Evolutionary conservation across 2,329 filamentous ascomycete species (phyloP), one percentile per base, ranked within the genome.

Genomic region (Aureobasidium sp.): DNA sequence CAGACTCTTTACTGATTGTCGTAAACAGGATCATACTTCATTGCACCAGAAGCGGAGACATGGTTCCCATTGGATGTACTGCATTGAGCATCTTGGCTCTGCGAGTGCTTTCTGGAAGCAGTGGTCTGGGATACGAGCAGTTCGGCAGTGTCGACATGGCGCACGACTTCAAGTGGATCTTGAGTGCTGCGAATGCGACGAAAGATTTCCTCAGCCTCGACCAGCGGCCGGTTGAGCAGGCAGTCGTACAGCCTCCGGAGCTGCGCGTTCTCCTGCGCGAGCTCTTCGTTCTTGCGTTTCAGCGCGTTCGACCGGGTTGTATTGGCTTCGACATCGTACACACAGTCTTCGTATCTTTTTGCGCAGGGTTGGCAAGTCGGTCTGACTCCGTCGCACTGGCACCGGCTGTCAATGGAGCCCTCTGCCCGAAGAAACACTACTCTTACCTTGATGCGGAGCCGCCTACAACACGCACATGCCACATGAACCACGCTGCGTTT

Each of bases 281-380:
- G 45, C n/a, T 63, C 60, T 27, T 62, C 64, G 19, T 60, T 62
- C 23, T 64, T 65, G 15, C 65, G 63, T 57, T 66, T 66, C 21
- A 60, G 51, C 5, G 63, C 62, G 23, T 62, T 58, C 5, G 58
- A 60, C 5, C 61, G 61, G 13, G 64, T 65, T 17, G 65, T 64
- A 23, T 63, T 63, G 10, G 61, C 61, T 13, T 63, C 60, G 31
- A 58, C 55, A 33, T 65, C 64, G 40, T 63, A 66, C 11, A 62
- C 62, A 27, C 65, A 66, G 7, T 27, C 29, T 4, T 58, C 42
- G 25, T 51, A 35, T n/a, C 59, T 50, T 21, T 19, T 53, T 4
- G 46, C 38, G 31, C 57, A 60, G 37, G 46, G 47, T 29, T 31
- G 25, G 29, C 57, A 60, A 29, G 47, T 51, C 40, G 57, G 57